Conservation (phyloP, 164 flowering plant genomes). For the Pachysandra terminalis region DNA sequence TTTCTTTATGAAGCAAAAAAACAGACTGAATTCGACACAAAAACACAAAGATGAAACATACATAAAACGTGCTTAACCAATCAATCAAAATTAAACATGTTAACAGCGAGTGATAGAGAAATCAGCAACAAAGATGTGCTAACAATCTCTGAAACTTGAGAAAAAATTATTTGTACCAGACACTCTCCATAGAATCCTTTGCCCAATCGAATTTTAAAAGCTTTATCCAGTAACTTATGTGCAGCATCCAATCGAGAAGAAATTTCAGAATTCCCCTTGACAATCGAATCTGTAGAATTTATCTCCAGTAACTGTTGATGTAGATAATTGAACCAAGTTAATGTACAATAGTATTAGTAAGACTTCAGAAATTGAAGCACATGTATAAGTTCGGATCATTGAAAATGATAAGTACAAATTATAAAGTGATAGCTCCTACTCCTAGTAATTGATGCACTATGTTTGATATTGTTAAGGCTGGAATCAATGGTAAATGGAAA, state of each 20-base stretch:
- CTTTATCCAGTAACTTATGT: slow-evolving; percentile 49
- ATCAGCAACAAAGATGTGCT: too few species aligned
- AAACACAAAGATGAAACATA: background rate
- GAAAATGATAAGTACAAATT: too few species aligned
- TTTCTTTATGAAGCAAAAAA: background rate
- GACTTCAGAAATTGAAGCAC: background rate
- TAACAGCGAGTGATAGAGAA: too few species aligned
- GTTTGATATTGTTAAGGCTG: too few species aligned
- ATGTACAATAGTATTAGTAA: background rate
- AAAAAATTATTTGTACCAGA: slow-evolving; percentile 48
- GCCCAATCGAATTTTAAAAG: slow-evolving; percentile 68
- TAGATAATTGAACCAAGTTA: slow-evolving; percentile 12
- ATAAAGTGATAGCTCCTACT: too few species aligned
- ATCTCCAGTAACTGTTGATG: slow-evolving; percentile 55
- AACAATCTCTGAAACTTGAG: background rate
- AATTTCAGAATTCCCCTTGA: slow-evolving; percentile 46
- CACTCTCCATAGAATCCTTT: slow-evolving; percentile 92
- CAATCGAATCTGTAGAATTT: slow-evolving; percentile 42
- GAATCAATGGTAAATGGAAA: background rate
- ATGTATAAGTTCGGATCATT: background rate
- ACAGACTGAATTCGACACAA: background rate
- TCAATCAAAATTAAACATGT: too few species aligned
- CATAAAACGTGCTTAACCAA: too few species aligned
- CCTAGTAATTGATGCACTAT: too few species aligned
- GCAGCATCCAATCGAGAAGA: slow-evolving; percentile 51